Percentiles rank a stretch among this genome's conserved stretches.
phyloP scores from a whole-genome alignment of 768 basidiomycete genomes.

The Leccinum olivaceopallidum region DNA sequence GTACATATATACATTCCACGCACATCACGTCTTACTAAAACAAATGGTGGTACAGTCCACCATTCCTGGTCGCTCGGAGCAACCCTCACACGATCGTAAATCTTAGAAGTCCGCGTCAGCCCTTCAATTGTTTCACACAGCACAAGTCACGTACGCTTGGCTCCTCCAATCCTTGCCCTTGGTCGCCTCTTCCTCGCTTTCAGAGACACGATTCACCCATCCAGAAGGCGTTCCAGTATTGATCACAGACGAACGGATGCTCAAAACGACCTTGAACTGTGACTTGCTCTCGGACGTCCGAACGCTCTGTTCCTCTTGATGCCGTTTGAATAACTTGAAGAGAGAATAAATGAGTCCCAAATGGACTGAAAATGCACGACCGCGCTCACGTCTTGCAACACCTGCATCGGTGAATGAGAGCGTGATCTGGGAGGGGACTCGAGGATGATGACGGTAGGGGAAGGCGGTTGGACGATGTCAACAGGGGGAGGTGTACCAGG shows the following conservation, averaged over 20 bases:
- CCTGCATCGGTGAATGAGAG: conserved; percentile 37
- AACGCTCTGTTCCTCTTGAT: conserved; percentile 46
- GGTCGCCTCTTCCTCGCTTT: conserved; percentile 42
- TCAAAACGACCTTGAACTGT: conserved; percentile 79
- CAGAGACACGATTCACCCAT: conserved; percentile 62
- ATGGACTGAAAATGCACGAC: background rate
- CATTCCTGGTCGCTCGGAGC: background rate
- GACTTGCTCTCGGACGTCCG: conserved; percentile 46
- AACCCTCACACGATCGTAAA: conserved; percentile 13
- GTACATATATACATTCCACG: background rate
- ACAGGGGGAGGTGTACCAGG: too few relatives aligned
- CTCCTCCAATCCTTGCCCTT: conserved; percentile 55
- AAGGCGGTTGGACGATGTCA: too few relatives aligned
- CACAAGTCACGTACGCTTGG: conserved; percentile 40
- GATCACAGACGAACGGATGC: conserved; percentile 70
- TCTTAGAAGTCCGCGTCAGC: conserved; percentile 10
- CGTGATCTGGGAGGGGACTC: too few relatives aligned
- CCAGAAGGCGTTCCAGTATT: conserved; percentile 65
- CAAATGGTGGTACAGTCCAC: background rate
- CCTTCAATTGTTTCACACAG: background rate
- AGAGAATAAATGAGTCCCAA: background rate
- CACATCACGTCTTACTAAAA: background rate
- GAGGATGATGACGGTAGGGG: too few relatives aligned
- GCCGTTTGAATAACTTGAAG: conserved; percentile 57
- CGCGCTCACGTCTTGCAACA: conserved; percentile 54